Base-by-base conservation (phyloP, 495 filamentous ascomycete genomes). In the Aspergillus cavernicola region DNA sequence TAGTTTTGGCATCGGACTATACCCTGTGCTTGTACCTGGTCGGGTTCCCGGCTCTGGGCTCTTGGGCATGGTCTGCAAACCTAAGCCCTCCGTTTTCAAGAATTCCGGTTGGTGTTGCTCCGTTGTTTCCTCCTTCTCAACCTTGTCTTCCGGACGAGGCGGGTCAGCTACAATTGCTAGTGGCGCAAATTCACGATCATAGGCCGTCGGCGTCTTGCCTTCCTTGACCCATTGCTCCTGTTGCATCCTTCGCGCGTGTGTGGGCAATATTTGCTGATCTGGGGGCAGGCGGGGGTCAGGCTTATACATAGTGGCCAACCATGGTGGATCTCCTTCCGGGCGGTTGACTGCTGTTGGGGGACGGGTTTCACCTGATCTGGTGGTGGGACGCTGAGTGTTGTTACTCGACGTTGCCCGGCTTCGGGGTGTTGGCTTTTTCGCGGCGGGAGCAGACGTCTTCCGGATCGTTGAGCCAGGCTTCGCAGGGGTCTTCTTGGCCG, bases 181-280 rank as follows among this genome's bases (percentile, higher is more conserved):
- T 24, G 90, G 85, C 22, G 83, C 82, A 72, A 95, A 89, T 59
- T 93, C 82, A 55, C 81, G 84, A 66, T 95, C 92, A 66, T 92
- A 95, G 26, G 85, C 79, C 40, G 78, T 87, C 5, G 87, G 89
- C 53, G 85, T 85, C 45, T 87, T 88, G 43, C 90, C 91, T 69
- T 96, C 90, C 59, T 84, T 85, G 69, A 91, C 90, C 91, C 89
- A 95, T 64, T 93, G 89, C 66, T 97, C 89, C 74, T 97, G 93
- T 64, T 91, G 86, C 70, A 97, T 78, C 55, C 87, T 81, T 61
- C 86, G 93, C 35, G 93, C 93, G 53, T 96, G 89, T 0, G 93
- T 98, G 3, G 93, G 93, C 15, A 98, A 81, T 46, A 98, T 81
- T 65, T 98, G 93, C 67, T 97, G 88, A 51, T 98, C 93, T 11